Percentiles rank a stretch among this genome's conserved stretches.
phyloP scores from a whole-genome alignment of 257 asterid species.

The Nicotiana undulata region DNA sequence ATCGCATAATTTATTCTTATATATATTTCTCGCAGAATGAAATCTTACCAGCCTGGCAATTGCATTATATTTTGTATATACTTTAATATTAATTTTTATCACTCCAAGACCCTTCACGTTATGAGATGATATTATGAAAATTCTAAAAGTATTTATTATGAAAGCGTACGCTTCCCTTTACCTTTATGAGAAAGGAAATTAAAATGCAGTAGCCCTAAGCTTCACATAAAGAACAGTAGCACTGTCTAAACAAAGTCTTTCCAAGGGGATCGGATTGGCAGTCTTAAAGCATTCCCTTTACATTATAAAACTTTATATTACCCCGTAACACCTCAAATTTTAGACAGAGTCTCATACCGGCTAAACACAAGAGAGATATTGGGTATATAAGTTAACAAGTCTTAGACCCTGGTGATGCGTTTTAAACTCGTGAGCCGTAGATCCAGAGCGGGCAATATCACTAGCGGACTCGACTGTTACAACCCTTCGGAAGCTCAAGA shows the following conservation, averaged over 20 bases:
- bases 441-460: too few relatives aligned
- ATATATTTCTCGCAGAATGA: neutral
- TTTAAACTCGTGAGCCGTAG: too few relatives aligned
- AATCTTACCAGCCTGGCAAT: slow-evolving; percentile 4
- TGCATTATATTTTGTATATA: neutral
- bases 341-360: too few relatives aligned
- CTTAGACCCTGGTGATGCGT: too few relatives aligned
- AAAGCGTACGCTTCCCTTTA: neutral
- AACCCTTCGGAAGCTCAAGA: slow-evolving; percentile 30
- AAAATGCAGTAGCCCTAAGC: neutral
- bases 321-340: neutral
- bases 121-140: neutral
- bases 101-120: neutral
- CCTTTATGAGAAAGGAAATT: neutral
- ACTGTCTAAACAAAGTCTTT: slow-evolving; percentile 6
- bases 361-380: too few relatives aligned
- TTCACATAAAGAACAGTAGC: neutral
- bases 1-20: neutral
- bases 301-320: slow-evolving; percentile 6
- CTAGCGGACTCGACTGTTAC: too few relatives aligned
- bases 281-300: neutral
- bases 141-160: neutral
- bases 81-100: neutral
- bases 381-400: too few relatives aligned
- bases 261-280: slow-evolving; percentile 28